A percentile compares a stretch with the other conserved stretches of the same genome.
These are phyloP conservation scores for Cordyceps tenuipes DNA, from an alignment of 2,329 filamentous ascomycete genomes.

Conservation along the genomic window DNA sequence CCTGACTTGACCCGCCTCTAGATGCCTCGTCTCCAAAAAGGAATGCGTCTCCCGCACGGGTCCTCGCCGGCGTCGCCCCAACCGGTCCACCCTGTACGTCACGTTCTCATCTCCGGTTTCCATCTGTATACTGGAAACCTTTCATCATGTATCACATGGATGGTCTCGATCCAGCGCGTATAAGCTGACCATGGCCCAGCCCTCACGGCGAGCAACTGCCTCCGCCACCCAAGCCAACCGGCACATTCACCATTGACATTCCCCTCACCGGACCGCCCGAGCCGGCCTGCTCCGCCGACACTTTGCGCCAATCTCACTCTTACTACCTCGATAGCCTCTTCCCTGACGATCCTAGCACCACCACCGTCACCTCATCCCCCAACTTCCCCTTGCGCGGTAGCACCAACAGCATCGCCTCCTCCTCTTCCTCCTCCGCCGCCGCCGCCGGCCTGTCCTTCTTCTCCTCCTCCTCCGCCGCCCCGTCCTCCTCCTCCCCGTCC, in stretches of 20 bases:
- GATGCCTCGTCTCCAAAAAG: slow-evolving; percentile 43
- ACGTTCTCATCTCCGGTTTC: background rate
- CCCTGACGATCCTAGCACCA: slow-evolving; percentile 20
- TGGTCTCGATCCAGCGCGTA: too few relatives aligned
- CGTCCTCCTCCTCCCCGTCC: too few relatives aligned
- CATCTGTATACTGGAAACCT: too few relatives aligned
- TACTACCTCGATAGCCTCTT: slow-evolving; percentile 33
- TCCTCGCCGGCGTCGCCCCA: slow-evolving; percentile 40
- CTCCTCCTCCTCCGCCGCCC: slow-evolving; percentile 20
- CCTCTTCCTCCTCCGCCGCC: slow-evolving; percentile 7
- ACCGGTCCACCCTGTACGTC: slow-evolving; percentile 32
- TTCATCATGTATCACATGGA: background rate
- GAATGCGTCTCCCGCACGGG: slow-evolving; percentile 45
- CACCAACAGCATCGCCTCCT: too few relatives aligned
- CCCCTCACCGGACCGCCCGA: slow-evolving; percentile 33
- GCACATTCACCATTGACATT: slow-evolving; percentile 47
- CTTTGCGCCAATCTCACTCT: slow-evolving; percentile 35
- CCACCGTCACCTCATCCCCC: slow-evolving; percentile 14
- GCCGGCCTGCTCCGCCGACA: slow-evolving; percentile 29
- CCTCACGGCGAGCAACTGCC: slow-evolving; percentile 14
- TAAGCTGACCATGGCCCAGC: background rate
- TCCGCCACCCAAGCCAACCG: slow-evolving; percentile 32
- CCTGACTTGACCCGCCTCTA: slow-evolving; percentile 18
- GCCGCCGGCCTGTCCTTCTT: too few relatives aligned
- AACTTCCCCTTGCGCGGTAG: background rate